A percentile compares a stretch with the other conserved stretches of the same genome.
phyloP scores from a whole-genome alignment of 371 early-diverging fungal genomes.

The Choanephora cucurbitarum region DNA sequence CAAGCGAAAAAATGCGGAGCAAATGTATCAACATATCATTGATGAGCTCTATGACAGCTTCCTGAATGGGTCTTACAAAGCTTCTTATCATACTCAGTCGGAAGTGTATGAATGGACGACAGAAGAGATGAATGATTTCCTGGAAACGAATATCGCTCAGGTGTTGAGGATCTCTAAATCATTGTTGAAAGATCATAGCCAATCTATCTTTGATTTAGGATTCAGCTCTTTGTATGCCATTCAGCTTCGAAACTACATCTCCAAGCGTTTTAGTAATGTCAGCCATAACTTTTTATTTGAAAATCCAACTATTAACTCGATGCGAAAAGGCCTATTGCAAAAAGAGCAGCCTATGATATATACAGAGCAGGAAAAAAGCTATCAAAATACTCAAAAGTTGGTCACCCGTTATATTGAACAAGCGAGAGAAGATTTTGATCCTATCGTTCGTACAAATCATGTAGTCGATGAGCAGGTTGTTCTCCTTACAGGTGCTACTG shows the following conservation, averaged over 20 bases:
- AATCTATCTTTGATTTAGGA: slow-evolving; percentile 26
- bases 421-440: neutral
- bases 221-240: slow-evolving; percentile 22
- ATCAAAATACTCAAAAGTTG: no score
- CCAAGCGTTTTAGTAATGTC: slow-evolving; percentile 20
- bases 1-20: slow-evolving; percentile 19
- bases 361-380: slow-evolving; percentile 15
- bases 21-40: slow-evolving; percentile 14
- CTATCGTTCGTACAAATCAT: no score
- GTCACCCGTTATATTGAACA: no score
- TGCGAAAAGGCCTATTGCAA: slow-evolving; percentile 10
- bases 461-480: slow-evolving; percentile 21
- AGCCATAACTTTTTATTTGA: slow-evolving; percentile 39
- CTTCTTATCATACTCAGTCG: no score
- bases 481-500: slow-evolving; percentile 48
- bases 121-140: slow-evolving; percentile 9
- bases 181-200: neutral
- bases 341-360: neutral
- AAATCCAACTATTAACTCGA: slow-evolving; percentile 22
- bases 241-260: slow-evolving; percentile 20
- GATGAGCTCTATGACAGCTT: slow-evolving; percentile 26
- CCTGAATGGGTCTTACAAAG: slow-evolving; percentile 15
- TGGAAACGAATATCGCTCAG: slow-evolving; percentile 4
- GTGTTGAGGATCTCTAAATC: slow-evolving; percentile 1
- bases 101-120: no score